Base-by-base conservation (phyloP, 2,329 filamentous ascomycete genomes). In the Truncatella angustata region DNA sequence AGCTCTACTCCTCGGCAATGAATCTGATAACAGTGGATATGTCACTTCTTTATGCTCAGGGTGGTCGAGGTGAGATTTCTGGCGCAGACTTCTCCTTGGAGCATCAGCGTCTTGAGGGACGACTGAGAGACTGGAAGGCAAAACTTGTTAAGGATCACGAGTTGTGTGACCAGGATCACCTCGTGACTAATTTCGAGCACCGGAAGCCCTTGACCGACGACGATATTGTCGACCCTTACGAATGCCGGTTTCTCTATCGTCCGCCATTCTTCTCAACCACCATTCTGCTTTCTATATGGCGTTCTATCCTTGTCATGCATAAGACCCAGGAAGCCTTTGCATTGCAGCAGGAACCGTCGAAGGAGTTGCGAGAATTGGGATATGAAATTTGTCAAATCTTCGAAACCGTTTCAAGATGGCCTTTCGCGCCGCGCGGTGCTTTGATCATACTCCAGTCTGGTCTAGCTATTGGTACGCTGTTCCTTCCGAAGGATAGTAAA, bases 1-100 rank as follows among this genome's bases (percentile, higher is more conserved):
- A 90, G 60, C 79, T 83, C 21, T 81, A 82, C 35, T 80, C 86
- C 28, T 82, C 88, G 1, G 77, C 80, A 26, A 77, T 89, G 49
- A 83, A 90, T 12, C 73, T 92, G 12, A 82, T 95, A 26, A 89
- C 88, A 1, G 84, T 88, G 65, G 90, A 96, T 53, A 88, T 95
- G 73, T 86, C 90, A 2, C 78, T 87, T 11, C 75, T 97, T 2
- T 91, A 92, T 65, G 85, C 88, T 0, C 82, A 80, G 56, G 81
- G 85, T 39, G 81, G 79, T 24, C 83, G 82, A 55, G 81, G 83
- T 11, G 78, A 85, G 54, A 80, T 95, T 44, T 74, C 76, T 0
- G 74, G 80, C 4, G 80, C 88, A 30, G 79, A 84, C 9, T 96
- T 93, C 62, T 68, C 76, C 23, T 64, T 65, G 2, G 84, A 91